Evolutionary conservation across 495 filamentous ascomycete species (phyloP).

Genomic region (Xylaria scruposa): DNA sequence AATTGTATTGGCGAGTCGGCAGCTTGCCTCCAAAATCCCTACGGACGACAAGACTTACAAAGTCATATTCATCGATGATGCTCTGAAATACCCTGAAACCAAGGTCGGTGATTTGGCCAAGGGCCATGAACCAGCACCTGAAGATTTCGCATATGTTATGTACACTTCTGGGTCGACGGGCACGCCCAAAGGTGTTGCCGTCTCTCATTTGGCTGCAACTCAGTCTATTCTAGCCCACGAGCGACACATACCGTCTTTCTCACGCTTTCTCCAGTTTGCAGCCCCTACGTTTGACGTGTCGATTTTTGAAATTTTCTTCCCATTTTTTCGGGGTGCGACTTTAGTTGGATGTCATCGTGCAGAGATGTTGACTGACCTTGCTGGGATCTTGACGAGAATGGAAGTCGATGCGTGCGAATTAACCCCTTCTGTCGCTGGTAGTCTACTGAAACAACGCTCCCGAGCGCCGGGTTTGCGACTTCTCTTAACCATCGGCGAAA

Average conservation of each 20-base stretch:
- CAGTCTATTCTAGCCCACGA: slow-evolving; percentile 82
- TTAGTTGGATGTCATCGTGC: slow-evolving; percentile 70
- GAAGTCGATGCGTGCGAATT: slow-evolving; percentile 81
- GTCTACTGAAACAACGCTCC: slow-evolving; percentile 64
- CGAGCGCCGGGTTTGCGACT: slow-evolving; percentile 67
- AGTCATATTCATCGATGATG: slow-evolving; percentile 40
- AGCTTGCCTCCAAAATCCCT: slow-evolving; percentile 44
- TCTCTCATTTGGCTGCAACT: slow-evolving; percentile 78
- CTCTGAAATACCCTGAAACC: background rate
- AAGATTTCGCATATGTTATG: slow-evolving; percentile 81
- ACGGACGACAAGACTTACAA: slow-evolving; percentile 23
- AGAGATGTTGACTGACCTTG: slow-evolving; percentile 73
- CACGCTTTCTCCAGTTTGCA: slow-evolving; percentile 84
- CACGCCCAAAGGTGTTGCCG: slow-evolving; percentile 81
- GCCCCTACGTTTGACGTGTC: slow-evolving; percentile 89
- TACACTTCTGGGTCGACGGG: slow-evolving; percentile 92
- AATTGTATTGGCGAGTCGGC: slow-evolving; percentile 58
- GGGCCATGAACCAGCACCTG: slow-evolving; percentile 29
- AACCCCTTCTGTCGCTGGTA: slow-evolving; percentile 80
- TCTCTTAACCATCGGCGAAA: slow-evolving; percentile 85
- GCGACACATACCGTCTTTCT: slow-evolving; percentile 71
- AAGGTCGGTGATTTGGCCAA: background rate
- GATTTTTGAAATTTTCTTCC: slow-evolving; percentile 88
- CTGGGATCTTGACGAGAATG: slow-evolving; percentile 64
- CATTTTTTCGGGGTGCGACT: slow-evolving; percentile 71